These are phyloP conservation scores for Pycnococcus provasolii DNA, from an alignment of 139 green algal genomes.

Conservation along the genomic window DNA sequence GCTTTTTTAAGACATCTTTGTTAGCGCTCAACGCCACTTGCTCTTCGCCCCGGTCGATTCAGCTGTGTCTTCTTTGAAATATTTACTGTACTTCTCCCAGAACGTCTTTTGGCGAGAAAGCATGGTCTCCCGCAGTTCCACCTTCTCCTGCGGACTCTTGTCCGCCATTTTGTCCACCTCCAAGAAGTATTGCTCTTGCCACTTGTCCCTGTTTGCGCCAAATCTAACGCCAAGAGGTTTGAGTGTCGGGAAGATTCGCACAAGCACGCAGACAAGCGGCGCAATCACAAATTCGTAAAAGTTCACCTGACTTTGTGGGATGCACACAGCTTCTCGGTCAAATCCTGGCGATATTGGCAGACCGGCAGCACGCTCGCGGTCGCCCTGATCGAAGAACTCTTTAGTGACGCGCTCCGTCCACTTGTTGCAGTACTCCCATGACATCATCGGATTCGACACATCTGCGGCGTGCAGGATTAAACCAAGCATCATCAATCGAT, in stretches of 20 bases:
- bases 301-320: constrained; percentile 43
- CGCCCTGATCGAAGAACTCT: constrained; percentile 59
- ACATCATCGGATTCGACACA: constrained; percentile 51
- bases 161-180: too few relatives aligned
- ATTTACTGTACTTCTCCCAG: too few relatives aligned
- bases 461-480: constrained; percentile 54
- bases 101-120: too few relatives aligned
- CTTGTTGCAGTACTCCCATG: constrained; percentile 34
- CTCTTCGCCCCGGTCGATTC: too few relatives aligned
- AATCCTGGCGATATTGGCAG: constrained; percentile 47
- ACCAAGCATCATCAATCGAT: constrained; percentile 46
- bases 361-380: constrained; percentile 37
- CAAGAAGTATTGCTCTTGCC: too few relatives aligned
- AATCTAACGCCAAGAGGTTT: too few relatives aligned
- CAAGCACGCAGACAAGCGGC: constrained; percentile 40
- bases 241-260: constrained; percentile 34
- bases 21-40: too few relatives aligned
- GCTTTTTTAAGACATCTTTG: too few relatives aligned
- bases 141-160: too few relatives aligned
- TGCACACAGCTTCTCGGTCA: constrained; percentile 36
- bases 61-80: too few relatives aligned
- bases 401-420: constrained; percentile 45
- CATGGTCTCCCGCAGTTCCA: too few relatives aligned
- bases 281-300: constrained; percentile 61
- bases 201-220: too few relatives aligned